These are phyloP conservation scores for Verticillium alfalfae DNA, from an alignment of 2,329 filamentous ascomycete genomes.

Conservation along the genomic window DNA sequence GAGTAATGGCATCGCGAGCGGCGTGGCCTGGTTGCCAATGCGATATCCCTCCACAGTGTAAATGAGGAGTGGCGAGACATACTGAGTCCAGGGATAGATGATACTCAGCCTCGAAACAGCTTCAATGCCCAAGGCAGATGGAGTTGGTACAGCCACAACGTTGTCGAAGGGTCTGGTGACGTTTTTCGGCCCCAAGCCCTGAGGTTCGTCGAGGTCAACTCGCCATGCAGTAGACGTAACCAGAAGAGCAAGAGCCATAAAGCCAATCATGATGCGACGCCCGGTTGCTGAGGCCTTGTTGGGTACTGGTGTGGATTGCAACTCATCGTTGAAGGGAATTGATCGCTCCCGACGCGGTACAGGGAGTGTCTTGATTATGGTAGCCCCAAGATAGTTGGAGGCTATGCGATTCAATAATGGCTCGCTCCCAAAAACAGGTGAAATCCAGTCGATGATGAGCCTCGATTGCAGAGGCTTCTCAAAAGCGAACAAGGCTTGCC, in stretches of 20 bases:
- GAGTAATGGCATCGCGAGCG: slow-evolving; percentile 9
- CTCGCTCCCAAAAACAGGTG: background rate
- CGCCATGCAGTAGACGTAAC: background rate
- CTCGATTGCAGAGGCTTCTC: slow-evolving; percentile 9
- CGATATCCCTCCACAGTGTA: slow-evolving; percentile 18
- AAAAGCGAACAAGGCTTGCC: slow-evolving; percentile 12
- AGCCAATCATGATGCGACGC: background rate
- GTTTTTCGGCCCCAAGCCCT: background rate
- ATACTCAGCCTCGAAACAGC: background rate
- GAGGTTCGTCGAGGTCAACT: background rate
- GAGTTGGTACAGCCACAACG: background rate
- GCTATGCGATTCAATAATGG: background rate
- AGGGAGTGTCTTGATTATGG: background rate
- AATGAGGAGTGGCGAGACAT: slow-evolving; percentile 15
- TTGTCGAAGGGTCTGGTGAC: background rate
- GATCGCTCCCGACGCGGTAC: slow-evolving; percentile 8
- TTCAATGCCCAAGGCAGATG: background rate
- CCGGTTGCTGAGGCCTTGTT: background rate
- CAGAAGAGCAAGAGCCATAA: background rate
- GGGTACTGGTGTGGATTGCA: background rate
- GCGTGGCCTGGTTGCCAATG: slow-evolving; percentile 8
- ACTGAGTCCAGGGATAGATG: slow-evolving; percentile 11
- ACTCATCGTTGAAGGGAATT: slow-evolving; percentile 12
- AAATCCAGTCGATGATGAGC: background rate
- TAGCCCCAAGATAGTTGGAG: background rate